phyloP scores from a whole-genome alignment of 2,329 filamentous ascomycete genomes.

The Penicillium digitatum region DNA sequence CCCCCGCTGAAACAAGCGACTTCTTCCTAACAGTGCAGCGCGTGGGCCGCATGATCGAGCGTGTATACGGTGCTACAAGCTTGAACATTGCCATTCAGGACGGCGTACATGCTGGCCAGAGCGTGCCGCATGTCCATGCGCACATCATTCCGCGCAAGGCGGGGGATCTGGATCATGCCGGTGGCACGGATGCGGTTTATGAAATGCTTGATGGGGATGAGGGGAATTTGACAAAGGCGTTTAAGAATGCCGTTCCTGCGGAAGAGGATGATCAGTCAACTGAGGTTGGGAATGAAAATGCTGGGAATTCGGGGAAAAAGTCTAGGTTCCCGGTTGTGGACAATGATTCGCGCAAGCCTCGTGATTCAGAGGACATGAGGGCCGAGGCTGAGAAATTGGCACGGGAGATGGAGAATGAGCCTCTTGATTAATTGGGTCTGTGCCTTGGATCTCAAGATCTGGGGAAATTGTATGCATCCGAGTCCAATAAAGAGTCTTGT shows the following conservation, averaged over 20 bases:
- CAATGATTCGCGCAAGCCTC: conserved; percentile 63
- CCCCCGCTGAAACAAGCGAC: conserved; percentile 68
- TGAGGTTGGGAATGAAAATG: conserved; percentile 21
- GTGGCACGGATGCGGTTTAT: conserved; percentile 72
- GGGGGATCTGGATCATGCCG: conserved; percentile 55
- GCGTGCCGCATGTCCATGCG: conserved; percentile 86
- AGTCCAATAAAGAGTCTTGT: background rate
- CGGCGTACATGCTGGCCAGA: conserved; percentile 84
- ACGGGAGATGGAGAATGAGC: conserved; percentile 37
- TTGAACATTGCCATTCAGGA: conserved; percentile 97
- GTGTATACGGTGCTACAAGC: conserved; percentile 61
- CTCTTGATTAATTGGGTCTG: conserved; percentile 24
- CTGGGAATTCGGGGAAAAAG: conserved; percentile 47
- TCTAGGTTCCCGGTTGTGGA: conserved; percentile 67
- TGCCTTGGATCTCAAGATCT: background rate
- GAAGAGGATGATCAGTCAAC: background rate
- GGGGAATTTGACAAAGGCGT: conserved; percentile 71
- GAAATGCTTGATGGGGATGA: conserved; percentile 76
- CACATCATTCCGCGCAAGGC: conserved; percentile 76
- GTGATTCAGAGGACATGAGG: conserved; percentile 71
- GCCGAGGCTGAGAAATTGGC: conserved; percentile 66
- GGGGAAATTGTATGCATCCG: background rate
- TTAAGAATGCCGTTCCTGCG: conserved; percentile 52
- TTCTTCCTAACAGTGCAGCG: conserved; percentile 83
- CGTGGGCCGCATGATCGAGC: conserved; percentile 70